Base-by-base conservation (phyloP, 176 grass and related monocot species). In the Olyra latifolia region DNA sequence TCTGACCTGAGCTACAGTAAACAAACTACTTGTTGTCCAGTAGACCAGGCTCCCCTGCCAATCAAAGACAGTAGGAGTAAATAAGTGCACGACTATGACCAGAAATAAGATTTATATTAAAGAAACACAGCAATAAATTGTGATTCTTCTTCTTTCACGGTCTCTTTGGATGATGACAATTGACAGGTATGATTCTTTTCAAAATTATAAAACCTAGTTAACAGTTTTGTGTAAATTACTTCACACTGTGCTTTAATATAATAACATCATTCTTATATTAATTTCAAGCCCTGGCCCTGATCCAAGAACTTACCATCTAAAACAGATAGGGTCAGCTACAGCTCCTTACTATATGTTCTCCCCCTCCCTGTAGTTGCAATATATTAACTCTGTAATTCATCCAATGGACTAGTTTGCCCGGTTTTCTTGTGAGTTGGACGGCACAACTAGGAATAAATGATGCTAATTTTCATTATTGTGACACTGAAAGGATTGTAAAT, bases 21-120 rank as follows among this genome's bases (percentile, higher is more conserved):
- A 70, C 72, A 88, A 87, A 82, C 89, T 77, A 80, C 94, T 98
- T 86, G 92, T 98, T 62, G 79, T 78, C 95, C 95, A 98, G 78
- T 98, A 98, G 23, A 98, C 84, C 66, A 93, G 80, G 85, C 68
- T 83, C 20, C 95, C 95, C 95, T 98, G 91, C 79, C 66, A 59
- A 73, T 69, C 57, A 80, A 81, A 82, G 44, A 82, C 44, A 52
- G 44, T 27, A 59, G 3, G 25, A 53, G 38, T 66, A 86, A 76
- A 65, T 23, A 3, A 64, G 46, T 25, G 22, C 73, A 35, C 41
- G 16, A 46, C 47, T 66, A 35, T 56, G 10, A 61, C 28, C 47
- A 74, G 67, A 62, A 82, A 10, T 40, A 45, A 12, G 9, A 80
- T 69, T 22, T 86, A 54, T 77, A 61, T 46, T 19, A 86, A 80